Evolutionary conservation across 2,329 filamentous ascomycete species (phyloP), one percentile per base, ranked within the genome.

Genomic region (Diaporthe sp.): DNA sequence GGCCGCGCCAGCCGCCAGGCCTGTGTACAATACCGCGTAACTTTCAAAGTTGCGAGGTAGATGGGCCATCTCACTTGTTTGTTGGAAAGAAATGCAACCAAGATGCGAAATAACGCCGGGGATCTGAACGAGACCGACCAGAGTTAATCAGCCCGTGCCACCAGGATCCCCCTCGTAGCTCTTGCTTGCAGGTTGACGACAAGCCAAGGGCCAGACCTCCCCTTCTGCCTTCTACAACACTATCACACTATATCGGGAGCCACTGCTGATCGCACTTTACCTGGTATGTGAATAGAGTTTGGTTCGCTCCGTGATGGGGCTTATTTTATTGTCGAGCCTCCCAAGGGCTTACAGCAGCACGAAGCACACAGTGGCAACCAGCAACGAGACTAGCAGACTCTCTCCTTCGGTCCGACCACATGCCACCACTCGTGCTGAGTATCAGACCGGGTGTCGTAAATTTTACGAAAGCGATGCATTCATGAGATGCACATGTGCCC

Each of bases 311-410:
- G 17, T 7, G 13, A 39, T 68, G 65, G 65, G 65, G 65, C 46
- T 68, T 68, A 55, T 51, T 10, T 25, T 51, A 37, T 68, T 28
- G 1, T 46, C 17, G 65, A 68, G 65, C 65, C 65, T 68, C 46
- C n/a, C 65, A 68, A 68, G 65, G 65, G 65, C 65, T 68, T 28
- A 68, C 28, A 51, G 12, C 28, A 51, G 62, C 62, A 25, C 62
- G 22, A 53, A 49, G 44, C 44, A 49, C 62, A n/a, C 19, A 22
- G 65, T 53, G 46, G 65, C 46, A 46, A 68, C 31, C 22, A 25
- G 34, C 65, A 15, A 53, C 4, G 12, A 37, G n/a, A 15, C 65
- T 55, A 28, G 25, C 53, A 55, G 19, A 37, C 31, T 51, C 28
- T 28, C 19, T 51, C 44, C 28, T 51, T 49, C 62, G 28, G 10